phyloP scores from a whole-genome alignment of 1,284 basidiomycete genomes.

The Inonotus obliquus region DNA sequence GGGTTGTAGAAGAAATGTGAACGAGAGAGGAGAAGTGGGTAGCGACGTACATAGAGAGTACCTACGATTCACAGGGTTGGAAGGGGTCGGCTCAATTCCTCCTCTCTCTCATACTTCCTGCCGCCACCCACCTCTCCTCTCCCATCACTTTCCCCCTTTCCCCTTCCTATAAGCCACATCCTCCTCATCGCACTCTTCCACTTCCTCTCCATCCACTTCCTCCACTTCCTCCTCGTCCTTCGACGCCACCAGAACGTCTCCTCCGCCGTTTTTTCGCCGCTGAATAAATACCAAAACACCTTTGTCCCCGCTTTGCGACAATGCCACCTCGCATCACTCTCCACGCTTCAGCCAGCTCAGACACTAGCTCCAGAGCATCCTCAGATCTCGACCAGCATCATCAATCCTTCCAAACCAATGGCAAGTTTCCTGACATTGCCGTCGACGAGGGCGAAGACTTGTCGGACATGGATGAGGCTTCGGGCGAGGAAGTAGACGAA shows the following conservation, averaged over 20 bases:
- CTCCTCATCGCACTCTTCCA: slow-evolving; percentile 8
- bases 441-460: slow-evolving; percentile 14
- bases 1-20: background rate
- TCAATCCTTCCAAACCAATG: background rate
- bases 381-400: background rate
- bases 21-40: background rate
- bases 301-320: background rate
- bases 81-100: background rate
- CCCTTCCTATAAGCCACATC: slow-evolving; percentile 3
- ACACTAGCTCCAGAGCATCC: background rate
- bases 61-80: slow-evolving; percentile 5
- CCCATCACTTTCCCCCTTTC: slow-evolving; percentile 12
- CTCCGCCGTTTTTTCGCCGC: background rate
- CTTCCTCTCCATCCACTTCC: slow-evolving; percentile 5
- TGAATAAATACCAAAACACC: background rate
- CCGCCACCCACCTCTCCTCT: slow-evolving; percentile 13
- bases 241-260: background rate
- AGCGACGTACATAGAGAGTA: background rate
- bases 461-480: slow-evolving; percentile 16
- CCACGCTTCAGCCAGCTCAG: slow-evolving; percentile 5
- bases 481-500: background rate
- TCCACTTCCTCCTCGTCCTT: slow-evolving; percentile 4
- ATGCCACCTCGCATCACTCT: slow-evolving; percentile 15
- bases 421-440: background rate
- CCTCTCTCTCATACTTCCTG: background rate